Conservation (phyloP, 345 rosid genomes). For the Populus simonii region DNA sequence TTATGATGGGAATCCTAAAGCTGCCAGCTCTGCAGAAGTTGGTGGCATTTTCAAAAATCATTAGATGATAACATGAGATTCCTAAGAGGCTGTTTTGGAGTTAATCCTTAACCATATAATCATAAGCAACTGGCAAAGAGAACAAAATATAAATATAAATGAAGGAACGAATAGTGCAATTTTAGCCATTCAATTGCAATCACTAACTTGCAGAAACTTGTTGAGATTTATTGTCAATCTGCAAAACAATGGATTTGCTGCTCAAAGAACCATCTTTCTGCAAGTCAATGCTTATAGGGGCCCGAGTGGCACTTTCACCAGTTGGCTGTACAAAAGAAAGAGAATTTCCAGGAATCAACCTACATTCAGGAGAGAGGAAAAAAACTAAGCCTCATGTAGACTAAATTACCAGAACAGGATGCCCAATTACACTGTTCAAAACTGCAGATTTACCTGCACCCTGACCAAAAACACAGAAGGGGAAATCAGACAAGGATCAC, state of each 20-base stretch:
- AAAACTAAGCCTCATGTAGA: neutral
- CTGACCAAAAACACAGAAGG: conserved; percentile 33
- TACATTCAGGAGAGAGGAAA: neutral
- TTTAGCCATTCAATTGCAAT: conserved; percentile 1
- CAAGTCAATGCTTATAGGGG: conserved; percentile 80
- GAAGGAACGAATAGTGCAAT: neutral
- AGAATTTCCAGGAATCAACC: neutral
- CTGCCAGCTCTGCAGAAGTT: neutral
- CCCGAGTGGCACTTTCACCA: conserved; percentile 97
- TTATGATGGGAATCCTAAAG: neutral
- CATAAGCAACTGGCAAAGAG: neutral
- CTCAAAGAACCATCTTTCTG: conserved; percentile 67
- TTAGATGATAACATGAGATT: neutral
- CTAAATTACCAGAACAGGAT: conserved; percentile 80
- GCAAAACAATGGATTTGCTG: conserved; percentile 70
- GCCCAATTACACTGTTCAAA: conserved; percentile 91
- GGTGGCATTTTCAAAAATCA: neutral
- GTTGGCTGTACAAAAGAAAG: conserved; percentile 58
- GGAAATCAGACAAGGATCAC: neutral
- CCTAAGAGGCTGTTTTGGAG: neutral
- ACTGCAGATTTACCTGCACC: conserved; percentile 99
- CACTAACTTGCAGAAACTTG: conserved; percentile 90
- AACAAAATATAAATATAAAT: neutral
- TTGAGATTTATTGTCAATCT: conserved; percentile 84
- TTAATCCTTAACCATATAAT: neutral